Base-by-base conservation (phyloP, 1,139 yeast species). In the Yamadazyma buinensis region DNA sequence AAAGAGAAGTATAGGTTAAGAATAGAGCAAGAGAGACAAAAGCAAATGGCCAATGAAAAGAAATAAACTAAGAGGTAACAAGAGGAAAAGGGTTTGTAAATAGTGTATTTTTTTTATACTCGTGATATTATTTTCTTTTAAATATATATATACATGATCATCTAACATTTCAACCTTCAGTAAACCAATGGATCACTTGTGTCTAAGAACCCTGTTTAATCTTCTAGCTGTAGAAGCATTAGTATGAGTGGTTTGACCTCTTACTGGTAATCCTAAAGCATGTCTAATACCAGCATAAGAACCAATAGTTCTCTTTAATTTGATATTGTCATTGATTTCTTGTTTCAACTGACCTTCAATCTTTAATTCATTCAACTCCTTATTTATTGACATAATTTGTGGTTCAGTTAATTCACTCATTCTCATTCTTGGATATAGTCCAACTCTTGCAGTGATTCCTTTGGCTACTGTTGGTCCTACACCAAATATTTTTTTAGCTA, bases 371-470 rank as follows among this genome's bases (percentile, higher is more conserved):
- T 95, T 78, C 34, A 92, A 69, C 54, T 92, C 97, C 58, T 88
- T 90, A 32, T 95, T 84, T 29, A 92, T 71, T 28, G 85, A 78
- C 75, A 92, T 75, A 33, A 88, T 75, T 51, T 88, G 95, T 30
- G 90, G 86, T 59, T 92, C 98, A 21, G 84, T 70, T 30, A 92
- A 74, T 59, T 92, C 95, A 57, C 86, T 92, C 86, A 92, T 84
- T 61, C 95, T 78, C 95, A 90, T 88, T 56, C 76, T 72, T 26
- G 97, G 97, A 54, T 90, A 92, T 38, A 92, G 75, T 8, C 96
- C 96, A 18, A 92, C 77, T 55, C 80, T 85, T 29, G 97, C 82
- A 59, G 97, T 87, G 36, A 94, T 68, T 51, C 71, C 68, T 43
- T 77, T 77, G 2, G 97, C 92, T n/a, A 85, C 78, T 36, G 67